These are phyloP conservation scores for Pholiota conissans DNA, from an alignment of 768 basidiomycete species.

Conservation along the genomic window DNA sequence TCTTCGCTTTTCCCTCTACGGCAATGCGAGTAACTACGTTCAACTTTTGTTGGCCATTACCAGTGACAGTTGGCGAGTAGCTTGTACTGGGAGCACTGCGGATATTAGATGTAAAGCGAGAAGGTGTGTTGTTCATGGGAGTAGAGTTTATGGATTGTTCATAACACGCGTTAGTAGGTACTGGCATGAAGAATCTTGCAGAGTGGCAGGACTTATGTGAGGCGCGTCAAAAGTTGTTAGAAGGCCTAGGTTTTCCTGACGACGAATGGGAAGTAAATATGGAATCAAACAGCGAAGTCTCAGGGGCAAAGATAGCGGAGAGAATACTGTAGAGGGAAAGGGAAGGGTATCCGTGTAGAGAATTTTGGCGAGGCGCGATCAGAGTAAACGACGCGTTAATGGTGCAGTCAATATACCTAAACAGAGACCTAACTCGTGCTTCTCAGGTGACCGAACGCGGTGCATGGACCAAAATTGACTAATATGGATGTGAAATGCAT, in stretches of 20 bases:
- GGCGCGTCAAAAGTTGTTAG: conserved; percentile 6
- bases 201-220: not conserved
- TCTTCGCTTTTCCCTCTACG: conserved; percentile 72
- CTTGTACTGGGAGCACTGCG: conserved; percentile 27
- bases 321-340: not conserved
- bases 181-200: conserved; percentile 19
- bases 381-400: conserved; percentile 21
- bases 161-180: conserved; percentile 22
- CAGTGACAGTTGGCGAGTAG: conserved; percentile 49
- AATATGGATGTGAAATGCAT: not conserved
- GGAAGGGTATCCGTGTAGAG: conserved; percentile 11
- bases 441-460: conserved; percentile 10
- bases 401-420: conserved; percentile 20
- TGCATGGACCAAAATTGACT: not conserved
- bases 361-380: conserved; percentile 16
- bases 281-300: not conserved
- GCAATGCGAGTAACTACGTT: conserved; percentile 75
- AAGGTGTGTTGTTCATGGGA: conserved; percentile 19
- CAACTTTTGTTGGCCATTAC: conserved; percentile 44
- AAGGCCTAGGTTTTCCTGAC: not conserved
- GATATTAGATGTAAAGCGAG: conserved; percentile 19
- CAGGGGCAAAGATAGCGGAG: not conserved
- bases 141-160: conserved; percentile 25
- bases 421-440: conserved; percentile 15
- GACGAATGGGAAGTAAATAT: not conserved